phyloP scores from a whole-genome alignment of 2,329 filamentous ascomycete species.

The Tetracladium maxilliforme region DNA sequence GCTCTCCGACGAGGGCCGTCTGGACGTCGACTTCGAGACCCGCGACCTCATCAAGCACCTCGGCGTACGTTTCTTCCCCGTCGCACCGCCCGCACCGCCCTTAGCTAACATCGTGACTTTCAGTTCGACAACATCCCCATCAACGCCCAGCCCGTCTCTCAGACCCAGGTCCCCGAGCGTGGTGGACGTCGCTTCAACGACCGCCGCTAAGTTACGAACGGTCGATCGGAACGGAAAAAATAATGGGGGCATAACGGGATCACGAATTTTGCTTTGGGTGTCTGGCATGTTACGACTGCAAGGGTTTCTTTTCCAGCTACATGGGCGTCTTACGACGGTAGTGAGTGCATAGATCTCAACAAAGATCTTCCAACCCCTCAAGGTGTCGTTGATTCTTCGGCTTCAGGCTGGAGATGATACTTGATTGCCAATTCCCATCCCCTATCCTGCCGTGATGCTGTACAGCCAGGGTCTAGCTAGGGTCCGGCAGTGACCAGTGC shows the following conservation, averaged over 20 bases:
- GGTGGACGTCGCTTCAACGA: conserved; percentile 61
- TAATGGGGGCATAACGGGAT: conserved; percentile 15
- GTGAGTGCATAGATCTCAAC: too few species aligned
- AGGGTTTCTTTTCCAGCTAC: conserved; percentile 27
- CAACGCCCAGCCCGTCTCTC: conserved; percentile 83
- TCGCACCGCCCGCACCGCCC: not conserved
- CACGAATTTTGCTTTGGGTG: conserved; percentile 20
- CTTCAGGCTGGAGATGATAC: conserved; percentile 48
- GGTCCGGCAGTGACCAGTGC: too few species aligned
- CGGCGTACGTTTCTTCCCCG: conserved; percentile 56
- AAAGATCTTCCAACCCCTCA: conserved; percentile 43
- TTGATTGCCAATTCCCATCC: conserved; percentile 69
- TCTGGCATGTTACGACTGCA: too few species aligned
- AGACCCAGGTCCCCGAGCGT: conserved; percentile 77
- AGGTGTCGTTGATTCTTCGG: conserved; percentile 84
- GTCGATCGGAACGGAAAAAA: conserved; percentile 8
- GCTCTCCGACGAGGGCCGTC: conserved; percentile 80
- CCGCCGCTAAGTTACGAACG: conserved; percentile 31
- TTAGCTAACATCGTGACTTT: conserved; percentile 14
- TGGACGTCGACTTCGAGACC: conserved; percentile 94
- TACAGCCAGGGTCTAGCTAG: too few species aligned
- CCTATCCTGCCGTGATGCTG: conserved; percentile 6
- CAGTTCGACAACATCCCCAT: conserved; percentile 96
- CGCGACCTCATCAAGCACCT: conserved; percentile 99
- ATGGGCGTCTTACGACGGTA: conserved; percentile 41